A percentile compares a stretch with the other conserved stretches of the same genome.
phyloP scores from a whole-genome alignment of 345 rosid genomes.

The Salix udensis region DNA sequence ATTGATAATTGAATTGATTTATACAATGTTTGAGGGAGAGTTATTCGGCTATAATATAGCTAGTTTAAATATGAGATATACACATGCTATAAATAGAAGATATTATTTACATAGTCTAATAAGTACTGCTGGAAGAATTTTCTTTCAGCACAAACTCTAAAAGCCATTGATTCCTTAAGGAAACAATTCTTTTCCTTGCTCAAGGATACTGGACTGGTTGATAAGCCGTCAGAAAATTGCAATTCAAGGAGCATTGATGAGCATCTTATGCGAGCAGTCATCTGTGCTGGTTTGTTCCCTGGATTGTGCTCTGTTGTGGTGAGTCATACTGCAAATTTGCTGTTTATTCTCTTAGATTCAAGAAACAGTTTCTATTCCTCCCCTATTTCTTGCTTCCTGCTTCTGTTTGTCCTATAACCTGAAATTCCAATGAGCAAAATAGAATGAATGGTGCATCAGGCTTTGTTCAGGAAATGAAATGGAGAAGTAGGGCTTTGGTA shows the following conservation, averaged over 20 bases:
- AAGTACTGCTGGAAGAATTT: slow-evolving; percentile 92
- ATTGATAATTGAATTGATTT: no score
- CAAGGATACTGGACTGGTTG: slow-evolving; percentile 42
- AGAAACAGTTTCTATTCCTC: not conserved
- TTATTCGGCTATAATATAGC: no score
- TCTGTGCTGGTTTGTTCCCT: slow-evolving; percentile 81
- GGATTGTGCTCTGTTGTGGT: slow-evolving; percentile 91
- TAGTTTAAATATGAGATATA: no score
- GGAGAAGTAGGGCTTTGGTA: not conserved
- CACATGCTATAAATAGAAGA: no score
- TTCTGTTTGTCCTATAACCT: slow-evolving; percentile 1
- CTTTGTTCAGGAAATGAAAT: not conserved
- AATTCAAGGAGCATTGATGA: no score
- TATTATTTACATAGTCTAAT: no score
- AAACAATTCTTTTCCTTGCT: slow-evolving; percentile 76
- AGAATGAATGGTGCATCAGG: not conserved
- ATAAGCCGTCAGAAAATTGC: no score
- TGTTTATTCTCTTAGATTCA: not conserved
- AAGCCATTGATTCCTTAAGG: slow-evolving; percentile 84
- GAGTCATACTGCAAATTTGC: slow-evolving; percentile 22
- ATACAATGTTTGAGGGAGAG: no score
- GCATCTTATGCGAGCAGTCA: no score
- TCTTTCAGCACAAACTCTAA: slow-evolving; percentile 80
- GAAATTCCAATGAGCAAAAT: slow-evolving; percentile 7
- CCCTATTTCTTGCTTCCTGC: not conserved